Percentiles rank a stretch among this genome's conserved stretches.
Conservation (phyloP, 2,329 filamentous ascomycete genomes). For the Trichoderma sp. region DNA sequence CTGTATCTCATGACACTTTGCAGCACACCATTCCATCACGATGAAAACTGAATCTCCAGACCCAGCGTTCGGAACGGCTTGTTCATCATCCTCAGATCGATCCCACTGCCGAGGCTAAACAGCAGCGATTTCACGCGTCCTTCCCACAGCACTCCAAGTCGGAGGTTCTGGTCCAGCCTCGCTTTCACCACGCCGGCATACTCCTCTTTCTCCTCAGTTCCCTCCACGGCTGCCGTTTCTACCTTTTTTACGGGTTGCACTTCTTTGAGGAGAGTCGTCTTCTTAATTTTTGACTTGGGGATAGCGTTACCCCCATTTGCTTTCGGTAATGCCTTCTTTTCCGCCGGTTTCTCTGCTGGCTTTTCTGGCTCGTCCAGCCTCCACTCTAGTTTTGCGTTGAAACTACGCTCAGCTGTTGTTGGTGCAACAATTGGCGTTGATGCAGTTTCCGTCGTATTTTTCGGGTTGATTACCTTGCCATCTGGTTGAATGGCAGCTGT, state of each 20-base stretch:
- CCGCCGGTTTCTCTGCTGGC: background rate
- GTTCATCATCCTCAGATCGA: slow-evolving; percentile 77
- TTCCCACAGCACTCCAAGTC: slow-evolving; percentile 88
- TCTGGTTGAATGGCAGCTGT: background rate
- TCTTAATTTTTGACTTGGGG: slow-evolving; percentile 56
- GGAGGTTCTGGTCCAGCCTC: slow-evolving; percentile 83
- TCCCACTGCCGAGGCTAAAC: slow-evolving; percentile 84
- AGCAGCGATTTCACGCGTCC: slow-evolving; percentile 89
- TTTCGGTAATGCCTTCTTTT: background rate
- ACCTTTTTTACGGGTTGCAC: slow-evolving; percentile 32
- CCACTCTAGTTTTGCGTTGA: slow-evolving; percentile 59
- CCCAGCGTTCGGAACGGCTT: slow-evolving; percentile 78
- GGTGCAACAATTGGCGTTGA: background rate
- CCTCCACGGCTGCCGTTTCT: background rate
- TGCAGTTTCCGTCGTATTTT: background rate
- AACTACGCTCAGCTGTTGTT: slow-evolving; percentile 45
- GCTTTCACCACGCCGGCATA: slow-evolving; percentile 89
- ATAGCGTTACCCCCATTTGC: slow-evolving; percentile 40
- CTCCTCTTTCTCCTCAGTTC: slow-evolving; percentile 60
- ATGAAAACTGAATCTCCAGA: slow-evolving; percentile 81
- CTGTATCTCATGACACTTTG: background rate
- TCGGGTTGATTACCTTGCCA: background rate
- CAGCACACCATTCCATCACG: slow-evolving; percentile 49
- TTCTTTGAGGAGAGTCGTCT: slow-evolving; percentile 41
- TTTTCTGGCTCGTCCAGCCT: slow-evolving; percentile 48